These are phyloP conservation scores for Garcia nutans DNA, from an alignment of 345 rosid genomes.

Conservation along the genomic window DNA sequence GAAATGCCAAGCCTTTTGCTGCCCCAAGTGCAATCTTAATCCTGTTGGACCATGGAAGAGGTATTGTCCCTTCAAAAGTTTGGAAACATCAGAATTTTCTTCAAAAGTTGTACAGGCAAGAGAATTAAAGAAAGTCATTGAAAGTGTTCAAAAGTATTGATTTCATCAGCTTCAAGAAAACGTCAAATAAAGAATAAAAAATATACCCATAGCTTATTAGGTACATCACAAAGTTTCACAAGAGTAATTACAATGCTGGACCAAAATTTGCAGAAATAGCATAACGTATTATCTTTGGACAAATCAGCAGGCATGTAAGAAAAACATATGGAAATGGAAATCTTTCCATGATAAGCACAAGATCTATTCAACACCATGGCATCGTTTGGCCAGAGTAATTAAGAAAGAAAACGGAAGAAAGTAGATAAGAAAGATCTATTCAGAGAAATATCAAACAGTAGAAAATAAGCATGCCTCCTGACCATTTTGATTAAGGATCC, in stretches of 20 bases:
- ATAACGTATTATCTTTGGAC: background rate
- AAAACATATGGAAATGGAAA: background rate
- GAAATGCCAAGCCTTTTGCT: slow-evolving; percentile 38
- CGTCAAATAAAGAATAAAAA: no score
- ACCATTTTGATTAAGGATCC: slow-evolving; percentile 2
- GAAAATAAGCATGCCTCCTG: background rate
- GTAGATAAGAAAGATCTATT: background rate
- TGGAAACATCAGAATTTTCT: slow-evolving; percentile 13
- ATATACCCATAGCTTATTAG: background rate
- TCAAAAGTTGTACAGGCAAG: slow-evolving; percentile 5
- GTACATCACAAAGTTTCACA: background rate
- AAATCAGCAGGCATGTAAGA: background rate
- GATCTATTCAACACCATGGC: background rate
- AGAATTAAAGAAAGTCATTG: background rate
- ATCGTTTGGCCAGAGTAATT: background rate
- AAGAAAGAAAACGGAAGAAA: slow-evolving; percentile 1
- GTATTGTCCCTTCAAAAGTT: slow-evolving; percentile 56
- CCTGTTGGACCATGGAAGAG: slow-evolving; percentile 35
- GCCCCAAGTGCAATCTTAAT: slow-evolving; percentile 40
- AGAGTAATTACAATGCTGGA: background rate
- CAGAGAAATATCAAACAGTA: background rate
- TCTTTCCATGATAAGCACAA: background rate
- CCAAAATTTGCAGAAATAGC: background rate
- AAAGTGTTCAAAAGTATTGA: background rate
- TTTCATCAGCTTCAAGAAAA: slow-evolving; percentile 23